Evolutionary conservation across 2,329 filamentous ascomycete genomes (phyloP), one percentile per base, ranked within the genome.

Genomic region (Exophiala sp.): DNA sequence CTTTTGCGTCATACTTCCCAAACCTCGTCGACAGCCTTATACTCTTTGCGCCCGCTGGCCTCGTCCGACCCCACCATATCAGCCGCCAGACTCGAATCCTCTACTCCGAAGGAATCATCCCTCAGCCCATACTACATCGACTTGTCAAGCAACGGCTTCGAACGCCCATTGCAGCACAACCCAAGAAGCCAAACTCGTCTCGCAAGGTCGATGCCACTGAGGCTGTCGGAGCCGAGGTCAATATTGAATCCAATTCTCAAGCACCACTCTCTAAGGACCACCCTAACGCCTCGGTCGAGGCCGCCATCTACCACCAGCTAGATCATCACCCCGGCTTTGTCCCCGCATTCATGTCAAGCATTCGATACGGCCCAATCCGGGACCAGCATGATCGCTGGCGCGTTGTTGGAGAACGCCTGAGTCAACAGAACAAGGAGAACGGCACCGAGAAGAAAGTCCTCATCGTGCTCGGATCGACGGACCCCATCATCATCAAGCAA

Each of bases 21-120:
- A 70, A 81, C 44, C 74, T 92, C 52, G 78, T 96, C 11, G 78
- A 79, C 10, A 82, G 79, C 8, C 75, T 96, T 18, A 77, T 94
- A 9, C 79, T 96, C 5, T 79, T 96, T 39, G 89, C 90, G 0
- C 90, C 91, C 0, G 79, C 85, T 0, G 91, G 91, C 0, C 76
- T 96, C 41, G 82, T 96, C 45, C 79, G 87, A n/a, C 70, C 73
- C 3, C 72, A 74, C 11, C 83, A 87, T 63, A 78, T 89, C 52
- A 78, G 79, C 54, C 79, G 79, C 69, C 75, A 77, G 57, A 84
- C 80, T 63, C 79, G 78, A 50, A 61, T 90, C 16, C 73, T 90
- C 7, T 89, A 89, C 66, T 78, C 76, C 4, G 74, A 74, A 4
- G 79, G 78, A 0, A 64, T 83, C 20, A 66, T 91, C 29, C 86